Conservation (phyloP, 257 asterid species). For the Solanum ahanhuiri region DNA sequence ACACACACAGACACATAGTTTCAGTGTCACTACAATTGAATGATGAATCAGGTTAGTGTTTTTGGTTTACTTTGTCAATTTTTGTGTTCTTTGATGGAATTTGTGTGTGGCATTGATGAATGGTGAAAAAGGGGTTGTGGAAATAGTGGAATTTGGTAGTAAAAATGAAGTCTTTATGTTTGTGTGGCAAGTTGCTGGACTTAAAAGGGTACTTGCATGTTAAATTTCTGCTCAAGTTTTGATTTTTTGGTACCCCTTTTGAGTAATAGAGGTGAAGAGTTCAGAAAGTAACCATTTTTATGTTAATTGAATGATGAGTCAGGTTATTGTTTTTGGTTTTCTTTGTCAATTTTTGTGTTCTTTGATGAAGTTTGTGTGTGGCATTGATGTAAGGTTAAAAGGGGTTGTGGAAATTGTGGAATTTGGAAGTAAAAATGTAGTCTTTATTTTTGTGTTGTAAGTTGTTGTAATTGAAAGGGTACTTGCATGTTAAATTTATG, state of each 20-base stretch:
- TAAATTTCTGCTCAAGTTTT: not conserved
- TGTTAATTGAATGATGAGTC: not conserved
- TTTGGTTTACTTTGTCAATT: not conserved
- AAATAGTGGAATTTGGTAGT: not conserved
- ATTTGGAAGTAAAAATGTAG: not conserved
- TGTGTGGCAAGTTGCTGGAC: not conserved
- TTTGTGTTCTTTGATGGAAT: not conserved
- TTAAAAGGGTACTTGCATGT: not conserved
- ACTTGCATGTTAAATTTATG: not conserved
- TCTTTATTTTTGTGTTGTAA: not conserved
- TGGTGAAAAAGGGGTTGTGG: not conserved
- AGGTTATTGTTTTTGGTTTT: not conserved
- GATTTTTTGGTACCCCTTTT: not conserved
- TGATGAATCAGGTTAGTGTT: conserved; percentile 9
- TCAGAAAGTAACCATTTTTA: not conserved
- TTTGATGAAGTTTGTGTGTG: not conserved
- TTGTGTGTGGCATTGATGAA: not conserved
- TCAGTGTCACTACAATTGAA: conserved; percentile 1
- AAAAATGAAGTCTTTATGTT: not conserved
- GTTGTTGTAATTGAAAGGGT: not conserved
- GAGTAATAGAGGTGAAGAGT: not conserved
- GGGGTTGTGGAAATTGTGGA: not conserved
- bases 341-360: not conserved
- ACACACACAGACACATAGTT: conserved; percentile 2
- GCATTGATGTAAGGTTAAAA: not conserved